phyloP scores from a whole-genome alignment of 345 rosid genomes.

The Erucastrum elatum region DNA sequence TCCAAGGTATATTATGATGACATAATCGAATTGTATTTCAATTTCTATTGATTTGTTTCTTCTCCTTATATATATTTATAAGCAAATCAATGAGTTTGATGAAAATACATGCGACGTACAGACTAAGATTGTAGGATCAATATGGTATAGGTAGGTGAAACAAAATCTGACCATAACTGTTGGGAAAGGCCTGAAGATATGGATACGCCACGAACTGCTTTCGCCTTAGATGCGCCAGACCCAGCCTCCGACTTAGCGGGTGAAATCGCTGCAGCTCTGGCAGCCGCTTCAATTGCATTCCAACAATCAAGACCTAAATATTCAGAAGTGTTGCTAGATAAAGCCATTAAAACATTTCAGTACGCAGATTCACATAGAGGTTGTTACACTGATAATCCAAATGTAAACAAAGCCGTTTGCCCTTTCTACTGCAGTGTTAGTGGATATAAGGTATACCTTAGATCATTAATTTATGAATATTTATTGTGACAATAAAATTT shows the following conservation, averaged over 20 bases:
- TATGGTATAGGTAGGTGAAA: constrained; percentile 51
- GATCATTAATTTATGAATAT: not conserved
- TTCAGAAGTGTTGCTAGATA: constrained; percentile 43
- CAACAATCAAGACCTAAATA: constrained; percentile 40
- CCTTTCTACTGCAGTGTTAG: constrained; percentile 70
- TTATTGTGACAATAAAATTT: not conserved
- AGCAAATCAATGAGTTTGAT: not conserved
- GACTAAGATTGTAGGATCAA: not conserved
- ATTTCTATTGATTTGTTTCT: not conserved
- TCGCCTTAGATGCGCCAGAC: constrained; percentile 46
- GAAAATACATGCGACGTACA: not conserved
- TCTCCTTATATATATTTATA: not conserved
- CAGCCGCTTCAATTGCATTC: constrained; percentile 77
- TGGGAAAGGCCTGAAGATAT: constrained; percentile 96
- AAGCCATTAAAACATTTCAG: constrained; percentile 62
- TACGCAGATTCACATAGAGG: constrained; percentile 67
- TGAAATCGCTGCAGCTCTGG: constrained; percentile 81
- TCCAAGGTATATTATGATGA: too few relatives aligned
- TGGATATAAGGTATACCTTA: constrained; percentile 55
- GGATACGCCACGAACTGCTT: constrained; percentile 82
- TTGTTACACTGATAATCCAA: constrained; percentile 44
- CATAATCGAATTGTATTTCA: too few relatives aligned
- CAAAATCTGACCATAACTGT: constrained; percentile 59
- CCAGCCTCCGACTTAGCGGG: constrained; percentile 83
- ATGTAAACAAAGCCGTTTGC: constrained; percentile 52